Percentiles rank a stretch among this genome's conserved stretches.
Conservation (phyloP, 345 rosid genomes). For the Cardamine occulta region DNA sequence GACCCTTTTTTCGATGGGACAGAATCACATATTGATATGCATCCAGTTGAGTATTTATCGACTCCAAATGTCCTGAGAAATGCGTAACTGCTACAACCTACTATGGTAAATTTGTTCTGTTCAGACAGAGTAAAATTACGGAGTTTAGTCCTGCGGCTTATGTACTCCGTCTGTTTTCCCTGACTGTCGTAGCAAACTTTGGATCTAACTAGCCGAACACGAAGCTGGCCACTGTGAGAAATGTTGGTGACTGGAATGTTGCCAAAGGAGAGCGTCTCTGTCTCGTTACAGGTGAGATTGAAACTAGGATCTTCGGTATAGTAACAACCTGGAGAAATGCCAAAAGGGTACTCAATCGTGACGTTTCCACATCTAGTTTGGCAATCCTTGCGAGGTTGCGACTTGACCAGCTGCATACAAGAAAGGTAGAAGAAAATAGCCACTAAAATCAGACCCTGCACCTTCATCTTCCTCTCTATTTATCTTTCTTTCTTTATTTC, state of each 20-base stretch:
- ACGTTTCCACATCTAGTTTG: conserved; percentile 24
- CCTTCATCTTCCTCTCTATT: background rate
- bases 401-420: background rate
- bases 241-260: background rate
- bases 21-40: background rate
- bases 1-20: background rate
- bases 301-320: conserved; percentile 19
- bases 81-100: conserved; percentile 43
- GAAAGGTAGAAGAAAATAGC: background rate
- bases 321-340: conserved; percentile 35
- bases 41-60: background rate
- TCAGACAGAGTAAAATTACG: background rate
- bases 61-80: background rate
- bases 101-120: conserved; percentile 39
- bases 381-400: background rate
- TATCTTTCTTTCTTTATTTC: background rate
- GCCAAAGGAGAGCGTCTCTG: background rate
- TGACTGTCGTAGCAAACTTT: too few relatives aligned
- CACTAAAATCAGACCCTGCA: background rate
- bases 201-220: background rate
- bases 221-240: conserved; percentile 7
- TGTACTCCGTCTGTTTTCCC: too few relatives aligned
- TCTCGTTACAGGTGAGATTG: conserved; percentile 25
- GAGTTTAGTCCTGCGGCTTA: too few relatives aligned
- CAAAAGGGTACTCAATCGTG: conserved; percentile 49